A percentile compares a stretch with the other conserved stretches of the same genome.
Evolutionary conservation across 139 green algal genomes (phyloP).

Genomic region (Astrephomene gubernaculifera): DNA sequence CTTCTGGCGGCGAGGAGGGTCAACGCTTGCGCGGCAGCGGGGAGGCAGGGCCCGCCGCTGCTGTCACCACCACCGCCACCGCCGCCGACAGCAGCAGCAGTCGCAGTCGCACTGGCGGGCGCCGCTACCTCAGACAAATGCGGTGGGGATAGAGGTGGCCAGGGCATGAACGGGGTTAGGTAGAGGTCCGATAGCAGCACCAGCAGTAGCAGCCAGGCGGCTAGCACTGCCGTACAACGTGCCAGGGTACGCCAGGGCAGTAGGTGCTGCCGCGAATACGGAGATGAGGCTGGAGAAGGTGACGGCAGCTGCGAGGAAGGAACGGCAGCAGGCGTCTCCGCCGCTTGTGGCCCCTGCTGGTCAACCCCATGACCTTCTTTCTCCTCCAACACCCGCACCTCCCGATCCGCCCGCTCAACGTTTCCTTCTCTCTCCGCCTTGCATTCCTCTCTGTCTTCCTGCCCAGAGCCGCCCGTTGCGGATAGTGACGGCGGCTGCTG

Average conservation of each 20-base stretch:
- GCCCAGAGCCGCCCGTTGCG: not conserved
- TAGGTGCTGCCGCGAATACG: not conserved
- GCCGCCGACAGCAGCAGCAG: not conserved
- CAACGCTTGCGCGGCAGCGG: not conserved
- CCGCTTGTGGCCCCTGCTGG: too few species aligned
- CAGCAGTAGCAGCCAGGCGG: constrained; percentile 5
- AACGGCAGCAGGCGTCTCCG: too few species aligned
- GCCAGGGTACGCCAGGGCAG: not conserved
- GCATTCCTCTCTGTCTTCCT: too few species aligned
- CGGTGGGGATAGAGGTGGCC: not conserved
- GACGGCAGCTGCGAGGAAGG: too few species aligned
- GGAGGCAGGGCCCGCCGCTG: not conserved
- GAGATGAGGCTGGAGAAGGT: too few species aligned
- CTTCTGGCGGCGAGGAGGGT: too few species aligned
- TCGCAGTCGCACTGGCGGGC: not conserved
- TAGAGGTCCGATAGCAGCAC: constrained; percentile 41
- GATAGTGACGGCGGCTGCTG: not conserved
- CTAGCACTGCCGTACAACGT: not conserved
- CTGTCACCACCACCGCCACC: not conserved
- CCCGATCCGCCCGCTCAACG: not conserved
- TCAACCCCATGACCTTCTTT: too few species aligned
- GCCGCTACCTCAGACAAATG: not conserved
- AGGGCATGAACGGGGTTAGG: constrained; percentile 1
- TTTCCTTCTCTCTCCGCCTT: too few species aligned
- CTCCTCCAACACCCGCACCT: not conserved